Evolutionary conservation across 768 basidiomycete species (phyloP).

Genomic region (Pseudohyphozyma bogoriensis): DNA sequence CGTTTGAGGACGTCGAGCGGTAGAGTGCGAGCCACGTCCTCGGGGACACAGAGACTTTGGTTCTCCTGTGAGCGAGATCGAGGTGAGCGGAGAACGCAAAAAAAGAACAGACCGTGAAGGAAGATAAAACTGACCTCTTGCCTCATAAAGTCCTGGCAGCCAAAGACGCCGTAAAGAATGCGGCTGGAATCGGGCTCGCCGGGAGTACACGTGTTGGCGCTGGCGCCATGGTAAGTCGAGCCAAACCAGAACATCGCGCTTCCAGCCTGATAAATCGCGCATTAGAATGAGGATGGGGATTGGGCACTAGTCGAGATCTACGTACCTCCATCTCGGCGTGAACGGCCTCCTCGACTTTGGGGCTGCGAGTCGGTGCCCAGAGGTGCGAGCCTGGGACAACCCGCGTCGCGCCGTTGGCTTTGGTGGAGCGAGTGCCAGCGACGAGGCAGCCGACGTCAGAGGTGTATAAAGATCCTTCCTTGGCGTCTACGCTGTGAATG

Average conservation of each 20-base stretch:
- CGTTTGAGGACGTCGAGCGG: background rate
- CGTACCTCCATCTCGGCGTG: background rate
- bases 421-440: background rate
- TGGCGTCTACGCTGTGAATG: background rate
- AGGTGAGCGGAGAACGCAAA: background rate
- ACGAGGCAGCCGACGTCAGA: background rate
- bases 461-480: background rate
- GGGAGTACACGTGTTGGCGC: background rate
- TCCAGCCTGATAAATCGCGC: too few relatives aligned
- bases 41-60: background rate
- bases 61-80: background rate
- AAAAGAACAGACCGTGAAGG: background rate
- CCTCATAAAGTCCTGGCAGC: background rate
- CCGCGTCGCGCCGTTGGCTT: background rate
- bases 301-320: background rate
- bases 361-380: background rate
- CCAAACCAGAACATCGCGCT: background rate
- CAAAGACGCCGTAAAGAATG: background rate
- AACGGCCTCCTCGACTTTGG: background rate
- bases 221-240: background rate
- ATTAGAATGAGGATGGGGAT: too few relatives aligned
- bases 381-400: slow-evolving; percentile 3
- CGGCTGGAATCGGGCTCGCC: background rate
- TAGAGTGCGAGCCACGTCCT: slow-evolving; percentile 1
- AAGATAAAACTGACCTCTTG: background rate